phyloP scores from a whole-genome alignment of 208 protist genomes.

The Wallacemonas rigidus region DNA sequence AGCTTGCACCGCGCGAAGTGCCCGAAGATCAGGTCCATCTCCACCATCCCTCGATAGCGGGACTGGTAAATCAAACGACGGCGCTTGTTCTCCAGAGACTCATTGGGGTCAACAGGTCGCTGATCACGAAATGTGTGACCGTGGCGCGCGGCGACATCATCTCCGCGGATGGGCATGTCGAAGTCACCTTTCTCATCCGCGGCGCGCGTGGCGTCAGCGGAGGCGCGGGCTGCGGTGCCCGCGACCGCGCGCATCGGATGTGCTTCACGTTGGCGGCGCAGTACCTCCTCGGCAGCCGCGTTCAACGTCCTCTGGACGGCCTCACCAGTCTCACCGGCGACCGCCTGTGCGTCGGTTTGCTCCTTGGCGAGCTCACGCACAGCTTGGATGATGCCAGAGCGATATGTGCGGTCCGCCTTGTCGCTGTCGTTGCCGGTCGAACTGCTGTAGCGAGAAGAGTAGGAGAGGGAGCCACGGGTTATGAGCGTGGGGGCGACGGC shows the following conservation, averaged over 20 bases:
- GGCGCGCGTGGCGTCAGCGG: slow-evolving; percentile 9
- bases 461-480: too few species aligned
- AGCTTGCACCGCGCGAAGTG: slow-evolving; percentile 73
- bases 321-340: slow-evolving; percentile 2
- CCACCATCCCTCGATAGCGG: slow-evolving; percentile 84
- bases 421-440: not conserved
- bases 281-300: slow-evolving; percentile 11
- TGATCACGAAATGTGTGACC: slow-evolving; percentile 67
- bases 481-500: too few species aligned
- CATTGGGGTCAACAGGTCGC: slow-evolving; percentile 50
- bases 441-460: too few species aligned
- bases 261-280: slow-evolving; percentile 6
- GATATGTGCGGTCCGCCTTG: not conserved
- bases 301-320: slow-evolving; percentile 11
- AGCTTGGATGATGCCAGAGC: slow-evolving; percentile 13
- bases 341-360: not conserved
- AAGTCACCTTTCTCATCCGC: slow-evolving; percentile 42
- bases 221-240: slow-evolving; percentile 11
- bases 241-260: not conserved
- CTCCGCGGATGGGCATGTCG: slow-evolving; percentile 22
- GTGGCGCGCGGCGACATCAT: slow-evolving; percentile 38
- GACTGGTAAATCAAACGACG: slow-evolving; percentile 84
- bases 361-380: slow-evolving; percentile 17
- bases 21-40: slow-evolving; percentile 91
- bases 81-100: slow-evolving; percentile 65